Base-by-base conservation (phyloP, 164 flowering plant species). In the Stephania japonica region DNA sequence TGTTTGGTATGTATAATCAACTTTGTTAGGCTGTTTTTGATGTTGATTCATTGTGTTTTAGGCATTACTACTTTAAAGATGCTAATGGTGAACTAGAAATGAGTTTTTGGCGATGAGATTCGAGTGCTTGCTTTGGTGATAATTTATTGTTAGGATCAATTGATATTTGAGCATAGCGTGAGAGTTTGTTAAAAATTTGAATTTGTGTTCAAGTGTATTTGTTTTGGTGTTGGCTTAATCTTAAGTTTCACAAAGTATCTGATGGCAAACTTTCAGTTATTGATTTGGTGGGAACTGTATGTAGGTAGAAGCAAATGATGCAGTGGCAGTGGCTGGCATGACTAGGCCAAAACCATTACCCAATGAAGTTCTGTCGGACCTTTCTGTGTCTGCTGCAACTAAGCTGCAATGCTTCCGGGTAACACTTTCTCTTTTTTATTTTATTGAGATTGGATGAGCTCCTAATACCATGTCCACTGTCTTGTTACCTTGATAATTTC, bases 241-340 rank as follows among this genome's bases (percentile, higher is more conserved):
- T 43, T 59, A 44, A 10, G n/a, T 11, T 69, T 26, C 49, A 23
- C 7, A 7, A 5, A 68, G 19, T 7, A 44, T 43, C 26, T n/a
- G 7, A 21, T 44, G 50, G 71, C 32, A 44, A 32, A 10, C 50
- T 24, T 42, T 21, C 1, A 24, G 13, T 21, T 42, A 12, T 19
- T 61, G 13, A 71, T 66, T 59, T 76, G 19, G 27, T 53, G 38
- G 11, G 1, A 6, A n/a, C 16, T 12, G 2, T 43, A 23, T 72
- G 18, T 79, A 93, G 99, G 99, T 95, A 65, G 99, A 95, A 83
- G 90, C 90, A 67, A 93, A 95, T 82, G 97, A 95, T 82, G 96
- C 93, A 25, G 99, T 93, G 38, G 85, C 98, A 43, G 98, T 95
- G 76, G 93, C 93, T 63, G 83, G 92, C 49, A 93, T 91, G 94